These are phyloP conservation scores for Fusarium newnesense DNA, from an alignment of 2,329 filamentous ascomycete species.

Conservation along the genomic window DNA sequence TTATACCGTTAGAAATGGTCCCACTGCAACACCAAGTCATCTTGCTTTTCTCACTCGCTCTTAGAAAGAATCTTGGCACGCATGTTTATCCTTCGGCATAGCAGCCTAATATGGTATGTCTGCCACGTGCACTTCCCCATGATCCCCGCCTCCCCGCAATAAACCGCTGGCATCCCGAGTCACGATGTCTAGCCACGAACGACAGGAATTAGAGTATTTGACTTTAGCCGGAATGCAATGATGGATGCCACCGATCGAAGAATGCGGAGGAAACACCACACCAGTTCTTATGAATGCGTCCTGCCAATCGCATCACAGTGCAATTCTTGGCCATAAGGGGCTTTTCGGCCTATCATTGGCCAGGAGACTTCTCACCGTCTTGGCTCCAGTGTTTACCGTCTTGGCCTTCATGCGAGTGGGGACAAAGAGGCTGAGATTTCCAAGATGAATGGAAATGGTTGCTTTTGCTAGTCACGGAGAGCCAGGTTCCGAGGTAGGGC, in stretches of 20 bases:
- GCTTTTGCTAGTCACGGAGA: neutral
- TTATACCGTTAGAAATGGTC: accelerated
- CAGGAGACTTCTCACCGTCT: neutral
- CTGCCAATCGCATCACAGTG: slow-evolving; percentile 1
- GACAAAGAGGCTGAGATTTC: neutral
- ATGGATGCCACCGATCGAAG: neutral
- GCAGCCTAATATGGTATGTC: neutral
- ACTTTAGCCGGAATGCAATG: slow-evolving; percentile 5
- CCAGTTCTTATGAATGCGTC: neutral
- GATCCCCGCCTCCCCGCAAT: neutral
- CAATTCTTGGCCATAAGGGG: neutral
- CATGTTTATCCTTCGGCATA: neutral
- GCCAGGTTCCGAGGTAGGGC: neutral
- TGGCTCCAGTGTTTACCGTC: slow-evolving; percentile 2
- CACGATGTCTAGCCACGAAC: neutral
- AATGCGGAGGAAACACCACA: neutral
- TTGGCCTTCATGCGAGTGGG: neutral
- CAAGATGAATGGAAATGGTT: neutral
- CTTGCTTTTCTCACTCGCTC: neutral
- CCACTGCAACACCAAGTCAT: neutral
- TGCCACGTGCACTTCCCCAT: neutral
- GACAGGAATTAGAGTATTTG: neutral
- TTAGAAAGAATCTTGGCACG: accelerated
- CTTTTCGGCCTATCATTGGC: neutral
- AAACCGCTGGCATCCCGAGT: neutral